Conservation (phyloP, 331 rosid genomes). For the Cydonia oblonga region DNA sequence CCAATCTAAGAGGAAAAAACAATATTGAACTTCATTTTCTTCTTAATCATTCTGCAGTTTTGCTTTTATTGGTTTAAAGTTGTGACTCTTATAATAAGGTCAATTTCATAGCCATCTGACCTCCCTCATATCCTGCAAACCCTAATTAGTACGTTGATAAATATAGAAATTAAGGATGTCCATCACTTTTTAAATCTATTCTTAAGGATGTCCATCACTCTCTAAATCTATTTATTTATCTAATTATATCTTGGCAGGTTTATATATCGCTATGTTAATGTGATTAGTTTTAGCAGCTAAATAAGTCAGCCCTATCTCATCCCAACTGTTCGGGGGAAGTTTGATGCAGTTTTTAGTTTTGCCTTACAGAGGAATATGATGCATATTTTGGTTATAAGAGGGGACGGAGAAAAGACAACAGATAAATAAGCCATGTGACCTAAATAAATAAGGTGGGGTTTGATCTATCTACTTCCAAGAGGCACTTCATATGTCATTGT, state of each 20-base stretch:
- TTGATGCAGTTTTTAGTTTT: no score
- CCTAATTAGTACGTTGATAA: neutral
- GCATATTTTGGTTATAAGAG: neutral
- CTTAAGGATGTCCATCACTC: neutral
- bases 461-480: slow-evolving; percentile 5
- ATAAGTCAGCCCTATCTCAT: neutral
- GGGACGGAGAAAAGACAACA: neutral
- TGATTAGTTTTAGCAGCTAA: neutral
- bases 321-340: neutral
- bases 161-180: no score
- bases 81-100: neutral
- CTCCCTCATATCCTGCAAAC: neutral
- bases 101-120: neutral
- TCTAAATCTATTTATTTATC: neutral
- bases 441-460: slow-evolving; percentile 30
- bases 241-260: neutral
- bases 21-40: neutral
- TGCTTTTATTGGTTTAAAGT: neutral
- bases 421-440: slow-evolving; percentile 21
- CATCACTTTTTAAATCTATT: neutral
- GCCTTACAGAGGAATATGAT: neutral
- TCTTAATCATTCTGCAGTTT: neutral
- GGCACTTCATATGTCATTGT: neutral
- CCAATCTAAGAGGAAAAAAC: neutral
- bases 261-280: neutral